Base-by-base conservation (phyloP, 805 yeast species). In the Nakazawaea sp. region DNA sequence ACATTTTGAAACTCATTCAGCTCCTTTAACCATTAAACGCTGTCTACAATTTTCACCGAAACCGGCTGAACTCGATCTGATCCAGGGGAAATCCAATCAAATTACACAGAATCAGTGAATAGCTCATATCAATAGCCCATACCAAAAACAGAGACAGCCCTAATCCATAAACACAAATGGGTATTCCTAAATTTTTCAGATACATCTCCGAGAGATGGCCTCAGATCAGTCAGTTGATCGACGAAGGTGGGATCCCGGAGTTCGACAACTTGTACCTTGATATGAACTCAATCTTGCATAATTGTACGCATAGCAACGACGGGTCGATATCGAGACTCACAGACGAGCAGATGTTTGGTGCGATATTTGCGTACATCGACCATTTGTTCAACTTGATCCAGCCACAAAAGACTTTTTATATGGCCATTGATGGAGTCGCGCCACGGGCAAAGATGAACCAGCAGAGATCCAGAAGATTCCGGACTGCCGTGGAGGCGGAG, bases 161-260 rank as follows among this genome's bases (percentile, higher is more conserved):
- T n/a, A n/a, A n/a, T n/a, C n/a, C n/a, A n/a, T n/a, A n/a, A n/a
- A n/a, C n/a, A n/a, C n/a, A n/a, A n/a, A 28, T 69, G 83, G 97
- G 97, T 70, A 90, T 92, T 56, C 98, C 98, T 40, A 92, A 92
- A 55, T 92, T 90, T 58, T 92, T 87, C 61, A 78, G 96, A 62
- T 90, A 86, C 68, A 88, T 92, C 66, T 87, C 97, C 33, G 97
- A 92, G 65, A 78, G 99, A 78, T 92, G 97, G 97, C 99, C 99
- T 23, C 69, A 83, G 68, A 88, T 89, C 47, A 81, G 94, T 9
- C 95, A 88, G 59, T 66, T 78, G 52, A 78, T 90, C 45, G 87
- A 81, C 48, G 92, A 81, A 21, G 70, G 72, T 36, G 86, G 83
- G 49, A 76, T 89, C 42, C 94, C 97, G 3, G 97, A 89, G 58